Conservation (phyloP, 176 grass and related monocot species). For the Zoysia pacifica region DNA sequence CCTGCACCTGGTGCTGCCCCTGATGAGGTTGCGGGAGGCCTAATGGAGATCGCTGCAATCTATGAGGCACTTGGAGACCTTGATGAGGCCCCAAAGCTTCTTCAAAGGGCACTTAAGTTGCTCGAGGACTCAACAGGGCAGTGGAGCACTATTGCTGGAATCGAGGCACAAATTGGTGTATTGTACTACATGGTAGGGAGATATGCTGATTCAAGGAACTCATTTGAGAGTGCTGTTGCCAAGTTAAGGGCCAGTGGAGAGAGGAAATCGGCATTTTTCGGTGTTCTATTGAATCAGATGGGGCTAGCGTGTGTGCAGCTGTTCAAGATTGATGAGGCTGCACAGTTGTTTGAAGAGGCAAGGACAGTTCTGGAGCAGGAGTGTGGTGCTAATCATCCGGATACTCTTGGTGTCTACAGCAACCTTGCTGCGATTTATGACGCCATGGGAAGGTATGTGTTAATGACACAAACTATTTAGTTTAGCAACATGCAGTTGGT, state of each 20-base stretch:
- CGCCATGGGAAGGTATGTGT: constrained; percentile 89
- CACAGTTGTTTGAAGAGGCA: constrained; percentile 91
- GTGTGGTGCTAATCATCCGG: constrained; percentile 71
- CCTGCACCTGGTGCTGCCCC: constrained; percentile 70
- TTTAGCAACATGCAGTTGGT: background rate
- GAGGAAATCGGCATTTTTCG: constrained; percentile 92
- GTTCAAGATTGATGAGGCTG: constrained; percentile 98
- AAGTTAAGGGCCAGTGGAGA: constrained; percentile 84
- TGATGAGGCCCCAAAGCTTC: constrained; percentile 85
- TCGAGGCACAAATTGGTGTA: constrained; percentile 95
- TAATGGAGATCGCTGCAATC: constrained; percentile 95
- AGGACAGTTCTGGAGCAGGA: constrained; percentile 85
- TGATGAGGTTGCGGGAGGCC: constrained; percentile 81
- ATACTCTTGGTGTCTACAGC: constrained; percentile 93
- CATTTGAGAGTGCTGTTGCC: constrained; percentile 76
- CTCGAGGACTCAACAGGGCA: constrained; percentile 84
- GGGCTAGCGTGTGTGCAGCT: constrained; percentile 91
- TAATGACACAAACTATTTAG: background rate
- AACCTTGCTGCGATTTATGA: constrained; percentile 97
- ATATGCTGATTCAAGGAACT: constrained; percentile 70
- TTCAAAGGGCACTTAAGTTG: constrained; percentile 76
- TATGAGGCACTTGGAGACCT: constrained; percentile 82
- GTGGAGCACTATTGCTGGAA: constrained; percentile 92
- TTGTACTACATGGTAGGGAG: constrained; percentile 90
- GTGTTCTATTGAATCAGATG: constrained; percentile 94